phyloP scores from a whole-genome alignment of 2,329 filamentous ascomycete species.

The Penicillium freii region DNA sequence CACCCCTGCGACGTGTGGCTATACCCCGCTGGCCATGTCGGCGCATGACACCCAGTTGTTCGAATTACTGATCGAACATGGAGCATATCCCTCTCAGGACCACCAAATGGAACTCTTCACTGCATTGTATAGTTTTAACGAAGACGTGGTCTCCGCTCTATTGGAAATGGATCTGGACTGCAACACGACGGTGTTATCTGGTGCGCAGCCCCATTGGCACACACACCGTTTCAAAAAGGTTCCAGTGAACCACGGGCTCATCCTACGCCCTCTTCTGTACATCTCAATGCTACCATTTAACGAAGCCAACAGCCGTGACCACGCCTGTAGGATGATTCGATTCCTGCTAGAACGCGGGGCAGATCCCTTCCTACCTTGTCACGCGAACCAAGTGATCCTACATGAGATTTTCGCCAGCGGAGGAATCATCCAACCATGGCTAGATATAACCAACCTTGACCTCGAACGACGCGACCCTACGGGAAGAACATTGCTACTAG shows the following conservation, averaged over 20 bases:
- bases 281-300: constrained; percentile 19
- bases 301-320: constrained; percentile 12
- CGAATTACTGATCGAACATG: constrained; percentile 12
- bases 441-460: constrained; percentile 13
- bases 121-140: constrained; percentile 9
- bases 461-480: constrained; percentile 15
- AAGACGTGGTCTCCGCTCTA: constrained; percentile 5
- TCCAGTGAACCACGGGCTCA: neutral
- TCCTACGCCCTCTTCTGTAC: constrained; percentile 17
- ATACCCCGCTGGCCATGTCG: constrained; percentile 14
- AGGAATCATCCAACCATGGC: constrained; percentile 17
- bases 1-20: constrained; percentile 15
- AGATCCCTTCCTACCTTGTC: constrained; percentile 13
- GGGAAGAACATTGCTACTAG: constrained; percentile 17
- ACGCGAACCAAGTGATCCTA: constrained; percentile 10
- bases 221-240: constrained; percentile 2
- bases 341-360: constrained; percentile 17
- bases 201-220: constrained; percentile 15
- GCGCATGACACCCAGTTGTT: constrained; percentile 12
- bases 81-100: constrained; percentile 9
- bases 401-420: constrained; percentile 13
- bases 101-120: constrained; percentile 19
- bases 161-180: constrained; percentile 11
- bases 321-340: constrained; percentile 15
- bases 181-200: constrained; percentile 11